phyloP scores from a whole-genome alignment of 148 eudicot species.

The Cornus suecica region DNA sequence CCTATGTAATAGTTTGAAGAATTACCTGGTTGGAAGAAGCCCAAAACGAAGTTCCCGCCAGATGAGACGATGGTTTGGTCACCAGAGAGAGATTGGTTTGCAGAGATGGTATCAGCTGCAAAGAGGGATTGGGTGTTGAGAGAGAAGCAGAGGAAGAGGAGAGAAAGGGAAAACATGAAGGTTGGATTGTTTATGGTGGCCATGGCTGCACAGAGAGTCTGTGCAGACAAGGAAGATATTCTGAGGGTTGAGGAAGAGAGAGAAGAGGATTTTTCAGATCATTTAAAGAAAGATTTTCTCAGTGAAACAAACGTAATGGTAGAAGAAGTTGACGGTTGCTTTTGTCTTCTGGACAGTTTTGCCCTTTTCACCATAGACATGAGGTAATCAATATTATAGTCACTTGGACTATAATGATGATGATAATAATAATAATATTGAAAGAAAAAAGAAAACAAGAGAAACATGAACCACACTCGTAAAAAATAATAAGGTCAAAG shows the following conservation, averaged over 20 bases:
- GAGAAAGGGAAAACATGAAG: conserved; percentile 6
- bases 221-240: background rate
- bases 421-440: no score
- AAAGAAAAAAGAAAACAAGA: no score
- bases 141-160: conserved; percentile 6
- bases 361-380: background rate
- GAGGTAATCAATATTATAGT: background rate
- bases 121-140: conserved; percentile 1
- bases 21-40: conserved; percentile 44
- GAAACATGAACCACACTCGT: no score
- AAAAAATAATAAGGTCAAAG: no score
- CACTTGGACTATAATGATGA: no score
- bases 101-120: conserved; percentile 40
- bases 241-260: background rate
- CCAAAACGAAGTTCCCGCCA: conserved; percentile 34
- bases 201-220: conserved; percentile 11
- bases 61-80: conserved; percentile 41
- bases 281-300: background rate
- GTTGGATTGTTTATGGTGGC: background rate
- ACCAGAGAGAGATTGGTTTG: conserved; percentile 35
- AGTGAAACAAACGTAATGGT: background rate
- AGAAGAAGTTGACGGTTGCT: background rate
- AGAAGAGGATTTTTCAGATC: background rate
- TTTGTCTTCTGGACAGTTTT: background rate
- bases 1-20: conserved; percentile 51